Evolutionary conservation across 768 basidiomycete species (phyloP), one percentile per base, ranked within the genome.

Genomic region (Zangia roseola): DNA sequence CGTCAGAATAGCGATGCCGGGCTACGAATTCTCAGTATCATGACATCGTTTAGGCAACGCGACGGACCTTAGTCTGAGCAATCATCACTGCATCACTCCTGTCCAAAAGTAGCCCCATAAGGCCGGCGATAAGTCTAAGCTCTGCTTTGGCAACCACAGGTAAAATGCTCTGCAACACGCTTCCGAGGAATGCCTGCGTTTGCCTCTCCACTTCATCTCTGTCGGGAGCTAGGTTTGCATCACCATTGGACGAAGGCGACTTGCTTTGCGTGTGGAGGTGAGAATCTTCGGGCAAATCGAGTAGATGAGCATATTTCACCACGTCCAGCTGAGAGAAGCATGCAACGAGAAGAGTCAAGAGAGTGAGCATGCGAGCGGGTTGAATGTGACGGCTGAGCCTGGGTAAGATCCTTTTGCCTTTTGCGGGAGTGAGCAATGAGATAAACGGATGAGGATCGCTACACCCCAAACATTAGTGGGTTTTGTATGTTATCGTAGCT

Each of bases 371-470:
- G 63, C 88, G 86, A 40, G 86, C 75, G 26, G 81, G 77, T 53
- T 80, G 79, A 16, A 98, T 79, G 57, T 93, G 88, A 17, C 94
- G 86, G 10, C 91, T 84, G 13, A 94, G 80, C 38, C 97, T 85
- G 4, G 93, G 89, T 12, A 99, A 76, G 21, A 99, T 78, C 52
- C 85, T 86, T 74, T 97, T 98, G 48, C 97, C 97, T 69, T 99
- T 99, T 57, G 81, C 80, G 5, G 91, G 86, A 17, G 78, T 79
- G 40, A 99, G 78, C 28, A 99, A 77, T 3, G 94, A 93, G 56
- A 99, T 84, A 72, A 99, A 97, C 2, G 97, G 97, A 71, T 99
- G 97, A 3, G 95, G 95, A 54, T 88, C 79, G 65, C 94, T 94
- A 46, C 34, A 40, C 35, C 28, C n/a, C 42, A 35, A 43, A 23